Evolutionary conservation across 345 rosid genomes (phyloP).

Genomic region (Noccaea caerulescens): DNA sequence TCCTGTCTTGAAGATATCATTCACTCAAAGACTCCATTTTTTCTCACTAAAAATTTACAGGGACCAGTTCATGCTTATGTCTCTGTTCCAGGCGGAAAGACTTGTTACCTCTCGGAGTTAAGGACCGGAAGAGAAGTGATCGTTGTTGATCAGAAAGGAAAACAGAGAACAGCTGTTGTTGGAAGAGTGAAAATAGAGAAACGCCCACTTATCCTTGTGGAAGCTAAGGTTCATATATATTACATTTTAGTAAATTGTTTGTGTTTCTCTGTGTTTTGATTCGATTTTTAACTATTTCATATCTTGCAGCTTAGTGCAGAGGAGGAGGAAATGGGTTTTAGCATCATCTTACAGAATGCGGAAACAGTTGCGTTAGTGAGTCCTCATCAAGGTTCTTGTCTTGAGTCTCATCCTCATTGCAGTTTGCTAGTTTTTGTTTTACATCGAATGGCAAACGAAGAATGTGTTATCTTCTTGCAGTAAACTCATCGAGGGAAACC

Average conservation of each 20-base stretch:
- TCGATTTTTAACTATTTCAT: slow-evolving; percentile 5
- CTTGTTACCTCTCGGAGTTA: slow-evolving; percentile 87
- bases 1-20: neutral
- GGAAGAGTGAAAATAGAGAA: slow-evolving; percentile 91
- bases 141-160: slow-evolving; percentile 67
- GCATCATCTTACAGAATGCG: slow-evolving; percentile 78
- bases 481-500: slow-evolving; percentile 42
- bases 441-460: slow-evolving; percentile 4
- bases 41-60: slow-evolving; percentile 41
- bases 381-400: slow-evolving; percentile 50
- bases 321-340: slow-evolving; percentile 48
- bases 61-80: slow-evolving; percentile 92
- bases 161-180: slow-evolving; percentile 63
- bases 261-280: neutral
- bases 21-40: slow-evolving; percentile 4
- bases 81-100: slow-evolving; percentile 79
- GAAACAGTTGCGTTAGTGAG: slow-evolving; percentile 77
- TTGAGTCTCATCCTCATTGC: slow-evolving; percentile 1
- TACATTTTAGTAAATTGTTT: neutral
- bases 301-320: slow-evolving; percentile 52
- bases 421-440: slow-evolving; percentile 1
- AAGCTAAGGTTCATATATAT: slow-evolving; percentile 64
- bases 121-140: slow-evolving; percentile 75
- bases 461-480: slow-evolving; percentile 45
- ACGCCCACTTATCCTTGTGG: slow-evolving; percentile 70